Conservation (phyloP, 768 basidiomycete genomes). For the Heimioporus sp. region DNA sequence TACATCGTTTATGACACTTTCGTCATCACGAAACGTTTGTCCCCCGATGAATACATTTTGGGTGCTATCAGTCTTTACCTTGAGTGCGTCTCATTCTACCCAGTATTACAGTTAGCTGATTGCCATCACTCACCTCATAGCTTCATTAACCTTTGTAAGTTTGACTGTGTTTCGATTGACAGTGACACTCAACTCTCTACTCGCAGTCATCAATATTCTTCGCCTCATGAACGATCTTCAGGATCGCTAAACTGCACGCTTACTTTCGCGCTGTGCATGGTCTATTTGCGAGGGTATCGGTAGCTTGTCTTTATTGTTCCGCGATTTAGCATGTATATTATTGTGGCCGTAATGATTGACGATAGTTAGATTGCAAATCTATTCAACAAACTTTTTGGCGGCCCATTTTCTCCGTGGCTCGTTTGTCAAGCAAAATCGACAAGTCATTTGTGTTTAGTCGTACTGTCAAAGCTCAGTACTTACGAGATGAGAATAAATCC, state of each 20-base stretch:
- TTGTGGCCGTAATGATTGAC: conserved; percentile 3
- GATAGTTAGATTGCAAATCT: conserved; percentile 8
- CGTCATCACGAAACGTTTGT: conserved; percentile 81
- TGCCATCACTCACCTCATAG: conserved; percentile 34
- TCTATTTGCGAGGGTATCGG: neutral
- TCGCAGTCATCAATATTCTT: conserved; percentile 77
- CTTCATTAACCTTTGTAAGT: conserved; percentile 85
- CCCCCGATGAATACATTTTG: conserved; percentile 92
- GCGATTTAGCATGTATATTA: conserved; percentile 22
- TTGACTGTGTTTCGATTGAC: neutral
- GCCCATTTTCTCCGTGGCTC: too few species aligned
- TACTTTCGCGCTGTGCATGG: neutral
- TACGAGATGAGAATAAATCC: too few species aligned
- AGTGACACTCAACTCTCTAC: neutral
- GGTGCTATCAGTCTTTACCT: conserved; percentile 92
- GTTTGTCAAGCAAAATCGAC: conserved; percentile 9
- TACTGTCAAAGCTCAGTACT: too few species aligned
- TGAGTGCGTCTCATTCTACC: conserved; percentile 54
- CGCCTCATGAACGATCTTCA: conserved; percentile 67
- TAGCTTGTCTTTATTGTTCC: conserved; percentile 4
- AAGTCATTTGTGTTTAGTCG: too few species aligned
- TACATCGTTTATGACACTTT: conserved; percentile 93
- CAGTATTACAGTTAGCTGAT: conserved; percentile 11
- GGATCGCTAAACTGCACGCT: conserved; percentile 32
- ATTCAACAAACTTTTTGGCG: neutral